Conservation (phyloP, 225 moss, liverwort and hornwort species). For the Climacium dendroides region DNA sequence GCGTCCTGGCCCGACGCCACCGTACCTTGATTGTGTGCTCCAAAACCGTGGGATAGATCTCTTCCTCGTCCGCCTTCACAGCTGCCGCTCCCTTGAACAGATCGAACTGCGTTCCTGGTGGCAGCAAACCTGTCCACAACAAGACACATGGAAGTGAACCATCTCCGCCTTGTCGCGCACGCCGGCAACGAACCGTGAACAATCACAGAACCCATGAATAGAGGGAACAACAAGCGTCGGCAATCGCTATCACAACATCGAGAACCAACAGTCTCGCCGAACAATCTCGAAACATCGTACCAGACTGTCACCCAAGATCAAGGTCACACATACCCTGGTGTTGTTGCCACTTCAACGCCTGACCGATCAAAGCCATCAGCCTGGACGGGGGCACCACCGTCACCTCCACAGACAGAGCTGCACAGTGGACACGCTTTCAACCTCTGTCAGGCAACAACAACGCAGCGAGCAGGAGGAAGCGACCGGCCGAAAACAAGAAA, state of each 20-base stretch:
- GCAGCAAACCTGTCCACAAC: conserved; percentile 59
- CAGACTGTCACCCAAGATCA: background rate
- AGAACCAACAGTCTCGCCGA: background rate
- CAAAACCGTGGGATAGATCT: conserved; percentile 75
- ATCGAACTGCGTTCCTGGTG: conserved; percentile 95
- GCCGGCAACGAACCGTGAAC: background rate
- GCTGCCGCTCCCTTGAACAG: conserved; percentile 98
- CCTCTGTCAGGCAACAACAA: background rate
- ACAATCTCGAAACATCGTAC: background rate
- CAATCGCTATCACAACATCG: background rate
- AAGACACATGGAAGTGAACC: background rate
- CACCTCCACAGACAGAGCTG: conserved; percentile 90
- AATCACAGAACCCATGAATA: background rate
- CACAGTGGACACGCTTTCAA: background rate
- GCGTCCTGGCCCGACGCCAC: background rate
- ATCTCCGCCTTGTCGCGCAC: background rate
- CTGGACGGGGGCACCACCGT: conserved; percentile 96
- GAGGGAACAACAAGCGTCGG: background rate
- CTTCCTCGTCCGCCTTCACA: conserved; percentile 96
- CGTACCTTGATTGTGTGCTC: conserved; percentile 84
- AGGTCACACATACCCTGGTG: conserved; percentile 59
- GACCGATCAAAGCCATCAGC: conserved; percentile 96
- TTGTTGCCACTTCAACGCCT: conserved; percentile 98
- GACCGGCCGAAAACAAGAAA: background rate
- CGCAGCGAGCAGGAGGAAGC: background rate